A percentile compares a stretch with the other conserved stretches of the same genome.
phyloP scores from a whole-genome alignment of 805 yeast species.

The Nadsonia fulvescens region DNA sequence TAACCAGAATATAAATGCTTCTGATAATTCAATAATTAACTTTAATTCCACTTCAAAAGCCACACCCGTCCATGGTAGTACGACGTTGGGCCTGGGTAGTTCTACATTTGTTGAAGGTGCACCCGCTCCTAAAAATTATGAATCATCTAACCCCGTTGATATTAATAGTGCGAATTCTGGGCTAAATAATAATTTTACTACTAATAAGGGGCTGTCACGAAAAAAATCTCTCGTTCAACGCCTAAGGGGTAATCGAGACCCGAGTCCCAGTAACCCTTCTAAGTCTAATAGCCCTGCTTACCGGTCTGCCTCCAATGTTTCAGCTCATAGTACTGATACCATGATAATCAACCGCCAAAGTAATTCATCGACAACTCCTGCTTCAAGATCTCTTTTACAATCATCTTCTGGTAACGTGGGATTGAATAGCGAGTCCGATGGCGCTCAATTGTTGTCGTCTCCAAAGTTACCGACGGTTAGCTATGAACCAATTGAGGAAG shows the following conservation, averaged over 20 bases:
- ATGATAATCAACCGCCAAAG: too few relatives aligned
- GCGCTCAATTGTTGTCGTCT: too few relatives aligned
- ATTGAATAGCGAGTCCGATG: too few relatives aligned
- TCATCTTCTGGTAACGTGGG: too few relatives aligned
- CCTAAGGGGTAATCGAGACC: constrained; percentile 17
- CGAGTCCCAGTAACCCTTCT: constrained; percentile 8
- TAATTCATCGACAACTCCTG: too few relatives aligned
- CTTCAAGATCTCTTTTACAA: too few relatives aligned
- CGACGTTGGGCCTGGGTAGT: constrained; percentile 78
- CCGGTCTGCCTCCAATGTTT: constrained; percentile 6
- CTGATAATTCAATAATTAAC: too few relatives aligned
- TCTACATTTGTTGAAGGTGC: constrained; percentile 92
- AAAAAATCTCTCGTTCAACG: constrained; percentile 72
- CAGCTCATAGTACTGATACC: too few relatives aligned
- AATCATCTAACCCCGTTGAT: too few relatives aligned
- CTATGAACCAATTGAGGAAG: constrained; percentile 10
- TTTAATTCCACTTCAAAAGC: constrained; percentile 58
- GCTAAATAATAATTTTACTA: constrained; percentile 21
- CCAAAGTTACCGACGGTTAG: constrained; percentile 7
- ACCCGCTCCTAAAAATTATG: too few relatives aligned
- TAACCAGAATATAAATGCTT: too few relatives aligned
- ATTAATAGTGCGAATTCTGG: too few relatives aligned
- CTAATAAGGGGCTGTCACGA: constrained; percentile 38
- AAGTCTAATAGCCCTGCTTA: constrained; percentile 7
- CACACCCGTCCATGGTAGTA: constrained; percentile 65